Base-by-base conservation (phyloP, 2,329 filamentous ascomycete genomes). In the Penicillium carneum region DNA sequence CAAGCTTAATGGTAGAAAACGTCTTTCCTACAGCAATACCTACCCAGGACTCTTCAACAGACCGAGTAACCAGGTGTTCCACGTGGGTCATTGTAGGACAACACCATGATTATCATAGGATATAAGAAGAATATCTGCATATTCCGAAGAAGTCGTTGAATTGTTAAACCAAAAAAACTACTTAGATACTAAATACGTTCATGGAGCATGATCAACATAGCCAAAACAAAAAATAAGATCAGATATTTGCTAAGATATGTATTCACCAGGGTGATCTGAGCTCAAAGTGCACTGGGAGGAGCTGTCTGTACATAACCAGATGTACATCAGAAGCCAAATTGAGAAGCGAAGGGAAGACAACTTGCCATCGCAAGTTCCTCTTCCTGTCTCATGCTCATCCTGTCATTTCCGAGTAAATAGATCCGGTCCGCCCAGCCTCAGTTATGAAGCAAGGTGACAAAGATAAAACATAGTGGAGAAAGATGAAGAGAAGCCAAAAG, bases 301-400 rank as follows among this genome's bases (percentile, higher is more conserved):
- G 18, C 62, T 60, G 51, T 16, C 33, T 59, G 68, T 66, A 66
- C 68, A 70, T 70, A 54, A 65, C 68, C 68, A 60, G 68, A 69
- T 70, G 68, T 61, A 67, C 68, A 61, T 39, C 57, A 62, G 57
- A 57, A 61, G 48, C 64, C 60, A 57, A 50, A 61, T 56, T 12
- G 46, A 55, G 51, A 58, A 49, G 57, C 33, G 6, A 47, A 59
- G 49, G 46, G 42, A 56, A 29, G 38, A 51, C 43, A 59, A 34
- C 4, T 12, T 47, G 56, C 51, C 14, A 38, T 49, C 12, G 14
- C 26, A 55, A 39, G 55, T 38, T 42, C 39, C 41, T 39, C 41
- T 31, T 47, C 16, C 45, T 36, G 59, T 53, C 50, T 49, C 50
- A 36, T 62, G 34, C 56, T 43, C 23, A 49, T 20, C 34, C 31